Conservation (phyloP, 306 rosid genomes). For the Pterocarpus macrocarpus region DNA sequence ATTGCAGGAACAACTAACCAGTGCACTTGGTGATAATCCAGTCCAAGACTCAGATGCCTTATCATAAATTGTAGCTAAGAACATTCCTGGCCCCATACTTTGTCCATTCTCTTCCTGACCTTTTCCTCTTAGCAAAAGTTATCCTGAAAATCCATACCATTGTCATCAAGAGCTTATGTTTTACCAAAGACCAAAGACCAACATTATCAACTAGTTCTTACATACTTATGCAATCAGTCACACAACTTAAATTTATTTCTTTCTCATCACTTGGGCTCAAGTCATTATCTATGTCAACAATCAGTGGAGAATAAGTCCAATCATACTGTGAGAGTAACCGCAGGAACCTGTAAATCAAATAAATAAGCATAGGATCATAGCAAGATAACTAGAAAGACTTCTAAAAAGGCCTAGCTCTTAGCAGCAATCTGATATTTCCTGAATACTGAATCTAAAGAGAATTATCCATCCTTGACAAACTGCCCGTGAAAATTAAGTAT, state of each 20-base stretch:
- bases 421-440: constrained; percentile 10
- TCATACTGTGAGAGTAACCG: constrained; percentile 78
- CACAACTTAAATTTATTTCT: constrained; percentile 78
- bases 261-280: constrained; percentile 64
- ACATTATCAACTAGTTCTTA: constrained; percentile 21
- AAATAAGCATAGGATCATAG: constrained; percentile 20
- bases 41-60: constrained; percentile 94
- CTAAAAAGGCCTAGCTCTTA: constrained; percentile 12
- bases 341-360: constrained; percentile 72
- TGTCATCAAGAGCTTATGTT: constrained; percentile 36
- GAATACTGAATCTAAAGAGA: not conserved
- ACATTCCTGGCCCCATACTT: constrained; percentile 67
- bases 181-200: constrained; percentile 14
- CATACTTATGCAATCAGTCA: constrained; percentile 14
- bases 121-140: constrained; percentile 74
- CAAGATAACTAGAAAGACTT: constrained; percentile 32
- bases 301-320: constrained; percentile 82
- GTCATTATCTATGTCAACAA: constrained; percentile 86
- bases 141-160: constrained; percentile 62
- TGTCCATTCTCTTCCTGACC: constrained; percentile 60
- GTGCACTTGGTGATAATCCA: constrained; percentile 68
- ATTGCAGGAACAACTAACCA: constrained; percentile 61
- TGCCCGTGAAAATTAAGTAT: not conserved
- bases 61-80: constrained; percentile 85
- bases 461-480: not conserved